These are phyloP conservation scores for Monoraphidium neglectum DNA, from an alignment of 139 green algal species.

Conservation along the genomic window DNA sequence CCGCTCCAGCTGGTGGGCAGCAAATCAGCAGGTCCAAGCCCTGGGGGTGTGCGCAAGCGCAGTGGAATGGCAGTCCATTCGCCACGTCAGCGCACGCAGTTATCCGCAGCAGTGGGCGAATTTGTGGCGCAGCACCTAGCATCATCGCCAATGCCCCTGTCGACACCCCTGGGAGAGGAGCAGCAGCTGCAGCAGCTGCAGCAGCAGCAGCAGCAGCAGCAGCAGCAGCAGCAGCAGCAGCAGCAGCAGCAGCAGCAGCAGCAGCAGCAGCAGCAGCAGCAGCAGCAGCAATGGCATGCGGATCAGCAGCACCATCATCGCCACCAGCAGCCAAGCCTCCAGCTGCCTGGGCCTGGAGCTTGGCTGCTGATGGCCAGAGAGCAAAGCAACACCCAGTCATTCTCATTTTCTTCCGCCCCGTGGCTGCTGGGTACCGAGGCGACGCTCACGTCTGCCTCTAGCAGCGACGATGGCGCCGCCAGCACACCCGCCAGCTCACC, in stretches of 20 bases:
- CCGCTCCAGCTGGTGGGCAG: not conserved
- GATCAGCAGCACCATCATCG: not conserved
- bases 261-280: constrained; percentile 1
- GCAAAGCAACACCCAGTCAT: not conserved
- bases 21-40: not conserved
- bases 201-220: not conserved
- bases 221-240: not conserved
- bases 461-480: too few species aligned
- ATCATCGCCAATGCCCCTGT: too few species aligned
- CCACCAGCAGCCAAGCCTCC: not conserved
- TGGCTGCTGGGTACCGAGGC: not conserved
- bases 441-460: not conserved
- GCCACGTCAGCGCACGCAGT: too few species aligned
- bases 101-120: too few species aligned
- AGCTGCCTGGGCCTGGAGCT: constrained; percentile 1
- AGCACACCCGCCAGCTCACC: too few species aligned
- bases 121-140: too few species aligned
- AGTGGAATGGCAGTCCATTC: not conserved
- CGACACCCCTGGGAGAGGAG: too few species aligned
- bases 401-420: not conserved
- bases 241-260: not conserved
- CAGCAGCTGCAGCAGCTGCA: constrained; percentile 1
- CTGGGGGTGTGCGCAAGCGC: not conserved
- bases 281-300: not conserved
- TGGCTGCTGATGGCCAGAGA: not conserved